Conservation (phyloP, 1,284 basidiomycete genomes). For the Flammula alnicola region DNA sequence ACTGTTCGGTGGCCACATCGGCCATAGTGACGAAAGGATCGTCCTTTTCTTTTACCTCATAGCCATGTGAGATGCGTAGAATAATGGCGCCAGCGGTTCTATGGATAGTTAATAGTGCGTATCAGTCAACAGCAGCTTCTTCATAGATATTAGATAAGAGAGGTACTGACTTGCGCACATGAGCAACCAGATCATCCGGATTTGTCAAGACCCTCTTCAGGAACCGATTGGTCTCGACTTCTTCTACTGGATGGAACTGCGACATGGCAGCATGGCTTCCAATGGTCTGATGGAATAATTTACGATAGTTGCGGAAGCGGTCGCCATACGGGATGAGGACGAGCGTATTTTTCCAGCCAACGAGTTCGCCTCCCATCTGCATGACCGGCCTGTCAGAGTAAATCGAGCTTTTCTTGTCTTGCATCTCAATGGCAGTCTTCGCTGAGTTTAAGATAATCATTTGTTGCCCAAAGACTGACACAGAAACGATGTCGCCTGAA, state of each 20-base stretch:
- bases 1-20: constrained; percentile 46
- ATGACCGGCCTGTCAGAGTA: constrained; percentile 45
- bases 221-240: constrained; percentile 50
- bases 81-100: constrained; percentile 55
- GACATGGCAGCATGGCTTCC: constrained; percentile 37
- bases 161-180: constrained; percentile 49
- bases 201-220: constrained; percentile 46
- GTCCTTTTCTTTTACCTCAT: constrained; percentile 42
- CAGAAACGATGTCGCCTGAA: constrained; percentile 38
- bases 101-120: background rate
- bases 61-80: constrained; percentile 56
- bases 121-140: background rate
- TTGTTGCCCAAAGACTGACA: constrained; percentile 43
- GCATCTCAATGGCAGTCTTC: constrained; percentile 38
- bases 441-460: constrained; percentile 42
- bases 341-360: constrained; percentile 40
- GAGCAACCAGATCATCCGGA: constrained; percentile 47
- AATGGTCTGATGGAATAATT: constrained; percentile 49
- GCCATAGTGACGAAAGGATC: constrained; percentile 54
- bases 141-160: background rate
- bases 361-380: constrained; percentile 41
- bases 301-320: constrained; percentile 52
- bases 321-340: constrained; percentile 46
- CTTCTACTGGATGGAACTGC: constrained; percentile 42
- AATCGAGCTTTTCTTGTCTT: constrained; percentile 41